A percentile compares a stretch with the other conserved stretches of the same genome.
Evolutionary conservation across 306 rosid genomes (phyloP).

Genomic region (Gleditsia sinensis): DNA sequence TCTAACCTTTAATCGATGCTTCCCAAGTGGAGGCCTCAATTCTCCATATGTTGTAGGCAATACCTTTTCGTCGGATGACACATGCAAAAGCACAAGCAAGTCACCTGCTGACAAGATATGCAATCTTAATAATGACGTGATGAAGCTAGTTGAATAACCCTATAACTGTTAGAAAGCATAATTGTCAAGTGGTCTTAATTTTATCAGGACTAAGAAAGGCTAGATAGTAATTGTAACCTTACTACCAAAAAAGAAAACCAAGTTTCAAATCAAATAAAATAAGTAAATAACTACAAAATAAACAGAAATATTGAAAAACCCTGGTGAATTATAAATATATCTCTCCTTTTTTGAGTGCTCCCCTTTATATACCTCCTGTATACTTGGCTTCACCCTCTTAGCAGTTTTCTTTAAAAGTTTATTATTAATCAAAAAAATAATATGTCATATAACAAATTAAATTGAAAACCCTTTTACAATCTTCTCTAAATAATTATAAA

Average conservation of each 20-base stretch:
- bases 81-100: conserved; percentile 75
- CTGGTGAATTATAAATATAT: not conserved
- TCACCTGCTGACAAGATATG: conserved; percentile 62
- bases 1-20: conserved; percentile 91
- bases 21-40: conserved; percentile 97
- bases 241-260: not conserved
- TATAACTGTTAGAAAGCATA: not conserved
- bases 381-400: not conserved
- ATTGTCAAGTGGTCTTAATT: not conserved
- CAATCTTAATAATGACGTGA: not conserved
- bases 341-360: not conserved
- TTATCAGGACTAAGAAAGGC: conserved; percentile 1
- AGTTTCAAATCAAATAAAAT: not conserved
- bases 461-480: not conserved
- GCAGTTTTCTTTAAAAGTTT: not conserved
- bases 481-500: not conserved
- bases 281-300: not conserved
- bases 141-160: not conserved
- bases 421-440: not conserved
- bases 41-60: conserved; percentile 95
- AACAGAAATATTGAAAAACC: not conserved
- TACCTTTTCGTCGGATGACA: conserved; percentile 75
- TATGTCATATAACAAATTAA: not conserved
- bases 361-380: not conserved
- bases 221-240: not conserved